phyloP scores from a whole-genome alignment of 441 rosid genomes.

The Populus tomentosa region DNA sequence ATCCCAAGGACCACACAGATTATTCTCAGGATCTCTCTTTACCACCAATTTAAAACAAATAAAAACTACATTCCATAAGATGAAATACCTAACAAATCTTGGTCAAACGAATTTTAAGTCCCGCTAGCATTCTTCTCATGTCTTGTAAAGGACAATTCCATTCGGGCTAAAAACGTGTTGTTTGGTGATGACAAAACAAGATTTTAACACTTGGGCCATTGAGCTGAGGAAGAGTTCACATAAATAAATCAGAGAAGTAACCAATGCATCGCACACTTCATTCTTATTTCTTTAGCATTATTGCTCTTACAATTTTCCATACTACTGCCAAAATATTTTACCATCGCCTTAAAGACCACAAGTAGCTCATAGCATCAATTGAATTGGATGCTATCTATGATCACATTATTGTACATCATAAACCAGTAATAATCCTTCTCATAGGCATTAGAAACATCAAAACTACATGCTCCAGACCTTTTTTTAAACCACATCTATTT shows the following conservation, averaged over 20 bases:
- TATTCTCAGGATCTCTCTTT: no score
- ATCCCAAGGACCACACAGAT: no score
- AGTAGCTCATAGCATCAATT: no score
- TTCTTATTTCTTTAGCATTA: not conserved
- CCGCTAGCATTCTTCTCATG: not conserved
- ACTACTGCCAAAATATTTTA: not conserved
- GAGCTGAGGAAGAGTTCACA: not conserved
- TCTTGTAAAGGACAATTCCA: not conserved
- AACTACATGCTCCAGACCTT: not conserved
- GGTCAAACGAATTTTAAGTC: no score
- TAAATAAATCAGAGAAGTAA: not conserved
- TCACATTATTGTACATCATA: not conserved
- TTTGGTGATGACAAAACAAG: not conserved
- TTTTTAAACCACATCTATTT: no score
- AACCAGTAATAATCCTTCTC: not conserved
- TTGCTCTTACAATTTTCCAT: not conserved
- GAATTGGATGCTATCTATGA: not conserved
- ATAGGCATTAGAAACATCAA: not conserved
- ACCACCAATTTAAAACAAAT: no score
- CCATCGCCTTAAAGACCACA: not conserved
- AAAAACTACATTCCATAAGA: no score
- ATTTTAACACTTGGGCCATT: not conserved
- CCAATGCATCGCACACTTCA: not conserved
- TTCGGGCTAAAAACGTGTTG: not conserved
- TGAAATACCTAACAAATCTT: no score